Conservation (phyloP, 768 basidiomycete genomes). For the Suillus hirtellus region DNA sequence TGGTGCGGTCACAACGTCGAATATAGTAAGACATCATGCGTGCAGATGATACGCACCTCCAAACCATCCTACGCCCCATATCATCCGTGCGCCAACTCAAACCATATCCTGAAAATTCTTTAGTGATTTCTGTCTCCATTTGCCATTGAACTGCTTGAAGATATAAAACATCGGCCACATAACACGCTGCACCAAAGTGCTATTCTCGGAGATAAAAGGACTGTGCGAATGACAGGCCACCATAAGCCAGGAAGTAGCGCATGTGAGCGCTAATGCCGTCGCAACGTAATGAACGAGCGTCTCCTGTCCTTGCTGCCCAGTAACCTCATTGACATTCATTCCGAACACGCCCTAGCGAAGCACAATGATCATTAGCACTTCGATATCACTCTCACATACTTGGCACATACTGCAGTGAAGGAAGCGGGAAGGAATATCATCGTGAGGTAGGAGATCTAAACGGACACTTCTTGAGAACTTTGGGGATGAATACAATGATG, state of each 20-base stretch:
- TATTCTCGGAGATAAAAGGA: slow-evolving; percentile 13
- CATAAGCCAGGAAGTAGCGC: slow-evolving; percentile 52
- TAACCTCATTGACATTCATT: slow-evolving; percentile 33
- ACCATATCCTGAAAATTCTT: not conserved
- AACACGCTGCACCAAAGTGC: slow-evolving; percentile 14
- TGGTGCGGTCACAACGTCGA: not conserved
- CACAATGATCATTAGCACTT: slow-evolving; percentile 12
- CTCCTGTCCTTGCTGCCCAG: slow-evolving; percentile 25
- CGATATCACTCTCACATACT: not conserved
- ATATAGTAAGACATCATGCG: not conserved
- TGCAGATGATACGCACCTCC: not conserved
- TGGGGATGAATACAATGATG: not conserved
- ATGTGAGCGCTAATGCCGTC: slow-evolving; percentile 46
- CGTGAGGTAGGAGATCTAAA: slow-evolving; percentile 53
- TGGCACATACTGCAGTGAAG: slow-evolving; percentile 34
- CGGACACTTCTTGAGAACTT: slow-evolving; percentile 4
- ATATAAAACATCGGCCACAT: slow-evolving; percentile 26
- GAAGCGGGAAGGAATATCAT: slow-evolving; percentile 59
- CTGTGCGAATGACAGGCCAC: slow-evolving; percentile 45
- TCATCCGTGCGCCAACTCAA: not conserved
- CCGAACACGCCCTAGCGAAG: slow-evolving; percentile 30
- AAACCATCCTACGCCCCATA: not conserved
- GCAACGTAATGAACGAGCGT: slow-evolving; percentile 41
- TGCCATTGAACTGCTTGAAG: not conserved
- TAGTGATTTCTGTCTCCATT: not conserved